These are phyloP conservation scores for Spathaspora sp. DNA, from an alignment of 805 yeast species.

Conservation along the genomic window DNA sequence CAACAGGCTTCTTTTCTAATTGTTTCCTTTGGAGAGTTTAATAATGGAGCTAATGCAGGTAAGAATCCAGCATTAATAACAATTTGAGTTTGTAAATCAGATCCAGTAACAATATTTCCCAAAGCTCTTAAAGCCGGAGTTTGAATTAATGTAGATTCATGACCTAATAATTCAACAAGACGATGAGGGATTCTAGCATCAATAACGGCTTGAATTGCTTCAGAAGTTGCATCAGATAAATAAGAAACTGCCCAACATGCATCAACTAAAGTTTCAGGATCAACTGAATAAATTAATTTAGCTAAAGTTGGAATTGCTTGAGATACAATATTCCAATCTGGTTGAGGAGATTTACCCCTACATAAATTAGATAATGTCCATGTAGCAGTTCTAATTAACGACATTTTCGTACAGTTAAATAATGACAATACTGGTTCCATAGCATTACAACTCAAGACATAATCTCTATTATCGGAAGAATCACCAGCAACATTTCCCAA, in stretches of 20 bases:
- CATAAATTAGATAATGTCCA: slow-evolving; percentile 97
- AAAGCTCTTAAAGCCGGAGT: slow-evolving; percentile 97
- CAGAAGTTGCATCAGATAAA: slow-evolving; percentile 86
- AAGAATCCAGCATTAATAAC: slow-evolving; percentile 91
- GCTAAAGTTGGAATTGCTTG: slow-evolving; percentile 89
- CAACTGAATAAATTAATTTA: slow-evolving; percentile 83
- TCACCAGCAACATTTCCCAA: slow-evolving; percentile 99
- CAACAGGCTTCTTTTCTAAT: slow-evolving; percentile 97
- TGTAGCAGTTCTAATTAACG: slow-evolving; percentile 93
- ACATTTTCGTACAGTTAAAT: slow-evolving; percentile 76
- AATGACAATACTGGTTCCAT: slow-evolving; percentile 82
- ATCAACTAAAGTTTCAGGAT: slow-evolving; percentile 90
- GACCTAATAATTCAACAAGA: slow-evolving; percentile 84
- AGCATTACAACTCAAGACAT: slow-evolving; percentile 79
- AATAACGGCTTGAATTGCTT: slow-evolving; percentile 93
- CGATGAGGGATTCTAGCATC: slow-evolving; percentile 95
- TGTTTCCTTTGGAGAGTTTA: slow-evolving; percentile 83
- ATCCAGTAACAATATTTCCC: slow-evolving; percentile 97
- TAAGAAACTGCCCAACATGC: slow-evolving; percentile 99
- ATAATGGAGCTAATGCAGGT: slow-evolving; percentile 75
- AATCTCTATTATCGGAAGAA: slow-evolving; percentile 85
- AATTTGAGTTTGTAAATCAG: slow-evolving; percentile 91
- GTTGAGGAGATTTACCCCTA: slow-evolving; percentile 95
- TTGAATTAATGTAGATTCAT: slow-evolving; percentile 81
- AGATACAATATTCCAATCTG: slow-evolving; percentile 87